Percentiles rank a stretch among this genome's conserved stretches.
Evolutionary conservation across 2,329 filamentous ascomycete species (phyloP).

Genomic region (Grosmannia clavigera): DNA sequence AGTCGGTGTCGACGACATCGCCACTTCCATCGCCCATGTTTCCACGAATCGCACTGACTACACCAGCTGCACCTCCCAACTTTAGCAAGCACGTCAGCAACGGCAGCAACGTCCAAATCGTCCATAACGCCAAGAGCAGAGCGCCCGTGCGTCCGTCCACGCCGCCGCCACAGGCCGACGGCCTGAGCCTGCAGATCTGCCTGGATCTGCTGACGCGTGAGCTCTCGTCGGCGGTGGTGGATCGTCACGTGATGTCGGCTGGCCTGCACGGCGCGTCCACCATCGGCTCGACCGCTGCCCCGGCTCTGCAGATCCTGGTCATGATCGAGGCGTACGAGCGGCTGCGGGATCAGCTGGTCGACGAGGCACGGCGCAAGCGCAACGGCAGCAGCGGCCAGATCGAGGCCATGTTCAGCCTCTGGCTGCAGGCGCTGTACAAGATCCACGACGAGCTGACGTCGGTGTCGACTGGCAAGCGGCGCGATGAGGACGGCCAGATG

Average conservation of each 20-base stretch:
- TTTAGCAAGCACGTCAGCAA: background rate
- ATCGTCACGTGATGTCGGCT: background rate
- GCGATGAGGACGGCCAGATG: constrained; percentile 7
- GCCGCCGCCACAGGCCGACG: constrained; percentile 17
- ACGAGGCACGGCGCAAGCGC: constrained; percentile 12
- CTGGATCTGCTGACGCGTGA: constrained; percentile 38
- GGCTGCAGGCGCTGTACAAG: constrained; percentile 35
- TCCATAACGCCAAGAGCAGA: background rate
- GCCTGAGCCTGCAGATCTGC: constrained; percentile 35
- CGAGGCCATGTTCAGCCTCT: constrained; percentile 35
- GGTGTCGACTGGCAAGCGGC: constrained; percentile 11
- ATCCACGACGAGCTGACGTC: constrained; percentile 29
- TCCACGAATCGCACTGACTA: background rate
- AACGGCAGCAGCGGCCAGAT: constrained; percentile 20
- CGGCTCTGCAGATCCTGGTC: constrained; percentile 38
- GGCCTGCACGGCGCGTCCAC: constrained; percentile 1
- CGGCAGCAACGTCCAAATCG: background rate
- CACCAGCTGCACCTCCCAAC: background rate
- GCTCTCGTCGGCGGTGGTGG: constrained; percentile 28
- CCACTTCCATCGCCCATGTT: constrained; percentile 3
- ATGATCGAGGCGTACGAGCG: constrained; percentile 49
- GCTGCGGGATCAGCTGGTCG: constrained; percentile 32
- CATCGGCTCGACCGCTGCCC: constrained; percentile 18
- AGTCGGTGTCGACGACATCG: background rate
- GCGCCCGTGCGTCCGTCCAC: background rate